These are phyloP conservation scores for Hordeum marinum DNA, from an alignment of 176 grass and related monocot genomes.

Conservation along the genomic window DNA sequence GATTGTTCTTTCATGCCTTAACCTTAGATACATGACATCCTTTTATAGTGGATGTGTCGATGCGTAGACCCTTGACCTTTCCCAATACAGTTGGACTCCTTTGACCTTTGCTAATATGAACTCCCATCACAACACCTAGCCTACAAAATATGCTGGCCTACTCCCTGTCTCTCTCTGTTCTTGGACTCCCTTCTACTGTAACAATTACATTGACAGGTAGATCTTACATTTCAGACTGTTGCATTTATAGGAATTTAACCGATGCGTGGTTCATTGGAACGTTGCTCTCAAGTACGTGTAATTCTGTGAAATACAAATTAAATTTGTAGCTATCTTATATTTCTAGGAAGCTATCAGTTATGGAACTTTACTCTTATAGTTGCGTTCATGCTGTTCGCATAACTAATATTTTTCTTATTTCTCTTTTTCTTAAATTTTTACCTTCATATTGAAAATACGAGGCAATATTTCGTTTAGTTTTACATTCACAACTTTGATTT, in stretches of 20 bases:
- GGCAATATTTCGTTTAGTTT: background rate
- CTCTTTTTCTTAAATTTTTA: background rate
- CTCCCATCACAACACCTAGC: background rate
- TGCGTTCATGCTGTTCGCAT: background rate
- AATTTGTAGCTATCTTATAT: background rate
- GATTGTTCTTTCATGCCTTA: too few relatives aligned
- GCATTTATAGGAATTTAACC: background rate
- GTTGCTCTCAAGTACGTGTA: background rate
- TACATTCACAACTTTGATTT: background rate
- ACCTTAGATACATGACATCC: background rate
- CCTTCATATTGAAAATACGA: background rate
- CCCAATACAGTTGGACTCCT: background rate
- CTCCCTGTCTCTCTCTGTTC: background rate
- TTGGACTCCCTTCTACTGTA: background rate
- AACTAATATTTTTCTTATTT: background rate
- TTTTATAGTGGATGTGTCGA: background rate
- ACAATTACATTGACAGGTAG: background rate
- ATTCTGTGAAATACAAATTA: background rate
- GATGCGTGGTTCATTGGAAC: background rate
- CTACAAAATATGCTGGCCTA: too few relatives aligned
- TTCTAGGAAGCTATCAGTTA: background rate
- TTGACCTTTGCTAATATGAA: background rate
- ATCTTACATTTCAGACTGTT: background rate
- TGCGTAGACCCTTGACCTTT: background rate
- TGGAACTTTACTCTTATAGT: background rate